Percentiles rank a stretch among this genome's conserved stretches.
Evolutionary conservation across 768 basidiomycete species (phyloP).

Genomic region (Suillus hirtellus): DNA sequence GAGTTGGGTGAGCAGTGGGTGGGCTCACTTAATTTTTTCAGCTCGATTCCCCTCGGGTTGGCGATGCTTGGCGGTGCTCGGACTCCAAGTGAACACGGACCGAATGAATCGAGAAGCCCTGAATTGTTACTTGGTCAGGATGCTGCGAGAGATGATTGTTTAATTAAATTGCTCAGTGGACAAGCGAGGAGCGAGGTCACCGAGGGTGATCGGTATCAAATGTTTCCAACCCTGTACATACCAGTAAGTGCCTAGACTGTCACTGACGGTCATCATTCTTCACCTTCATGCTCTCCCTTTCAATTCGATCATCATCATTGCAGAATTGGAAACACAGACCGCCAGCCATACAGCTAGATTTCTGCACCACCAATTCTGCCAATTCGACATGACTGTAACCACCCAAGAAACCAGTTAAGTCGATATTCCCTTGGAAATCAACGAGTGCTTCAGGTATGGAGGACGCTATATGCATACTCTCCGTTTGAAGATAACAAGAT

Average conservation of each 20-base stretch:
- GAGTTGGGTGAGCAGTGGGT: no score
- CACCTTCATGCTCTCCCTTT: background rate
- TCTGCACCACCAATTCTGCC: background rate
- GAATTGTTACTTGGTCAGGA: background rate
- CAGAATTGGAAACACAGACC: background rate
- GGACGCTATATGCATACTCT: slow-evolving; percentile 51
- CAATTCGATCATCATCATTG: background rate
- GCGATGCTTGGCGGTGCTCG: no score
- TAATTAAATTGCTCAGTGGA: background rate
- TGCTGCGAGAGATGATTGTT: background rate
- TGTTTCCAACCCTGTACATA: background rate
- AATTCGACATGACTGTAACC: background rate
- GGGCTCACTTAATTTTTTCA: no score
- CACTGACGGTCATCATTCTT: background rate
- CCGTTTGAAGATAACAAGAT: slow-evolving; percentile 46
- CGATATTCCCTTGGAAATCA: slow-evolving; percentile 43
- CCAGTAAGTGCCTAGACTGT: background rate
- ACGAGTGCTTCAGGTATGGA: slow-evolving; percentile 52
- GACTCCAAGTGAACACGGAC: no score
- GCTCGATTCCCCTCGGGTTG: no score
- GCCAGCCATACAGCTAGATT: background rate
- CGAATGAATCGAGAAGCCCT: no score
- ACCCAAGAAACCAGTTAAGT: background rate
- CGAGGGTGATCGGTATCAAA: background rate
- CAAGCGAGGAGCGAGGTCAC: background rate